A percentile compares a stretch with the other conserved stretches of the same genome.
Evolutionary conservation across 164 flowering plant species (phyloP).

Genomic region (Buxus sempervirens): DNA sequence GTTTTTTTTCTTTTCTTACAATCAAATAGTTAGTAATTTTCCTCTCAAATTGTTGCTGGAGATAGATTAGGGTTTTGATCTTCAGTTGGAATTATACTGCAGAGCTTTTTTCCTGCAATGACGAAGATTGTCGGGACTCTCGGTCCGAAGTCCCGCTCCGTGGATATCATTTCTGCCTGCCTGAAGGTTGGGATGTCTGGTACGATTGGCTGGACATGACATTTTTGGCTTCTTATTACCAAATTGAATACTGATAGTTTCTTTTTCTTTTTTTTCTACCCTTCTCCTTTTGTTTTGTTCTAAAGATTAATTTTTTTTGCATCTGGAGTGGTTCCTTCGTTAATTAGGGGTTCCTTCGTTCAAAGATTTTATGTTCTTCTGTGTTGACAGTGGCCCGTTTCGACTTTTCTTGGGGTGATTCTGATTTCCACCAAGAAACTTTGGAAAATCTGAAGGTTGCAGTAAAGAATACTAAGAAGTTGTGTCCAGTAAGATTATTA

Average conservation of each 20-base stretch:
- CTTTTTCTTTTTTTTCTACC: background rate
- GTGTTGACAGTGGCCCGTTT: conserved; percentile 71
- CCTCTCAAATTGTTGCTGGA: background rate
- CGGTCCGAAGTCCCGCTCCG: conserved; percentile 78
- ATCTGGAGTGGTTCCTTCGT: too few species aligned
- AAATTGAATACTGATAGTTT: background rate
- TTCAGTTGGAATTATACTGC: conserved; percentile 18
- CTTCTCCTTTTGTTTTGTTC: too few species aligned
- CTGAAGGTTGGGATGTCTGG: conserved; percentile 99
- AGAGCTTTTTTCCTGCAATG: conserved; percentile 82
- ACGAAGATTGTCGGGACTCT: conserved; percentile 90
- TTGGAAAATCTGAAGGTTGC: conserved; percentile 79
- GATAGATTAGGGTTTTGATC: background rate
- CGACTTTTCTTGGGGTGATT: conserved; percentile 86
- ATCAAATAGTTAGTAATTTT: too few species aligned
- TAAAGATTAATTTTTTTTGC: too few species aligned
- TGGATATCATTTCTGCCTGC: conserved; percentile 69
- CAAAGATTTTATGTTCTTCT: background rate
- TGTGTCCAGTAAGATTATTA: conserved; percentile 68
- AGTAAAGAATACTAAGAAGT: conserved; percentile 80
- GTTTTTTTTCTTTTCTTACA: too few species aligned
- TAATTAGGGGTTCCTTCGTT: background rate
- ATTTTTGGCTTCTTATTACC: background rate
- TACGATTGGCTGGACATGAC: conserved; percentile 9
- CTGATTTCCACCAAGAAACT: conserved; percentile 82